Base-by-base conservation (phyloP, 2,329 filamentous ascomycete genomes). In the Pseudogymnoascus sp. region DNA sequence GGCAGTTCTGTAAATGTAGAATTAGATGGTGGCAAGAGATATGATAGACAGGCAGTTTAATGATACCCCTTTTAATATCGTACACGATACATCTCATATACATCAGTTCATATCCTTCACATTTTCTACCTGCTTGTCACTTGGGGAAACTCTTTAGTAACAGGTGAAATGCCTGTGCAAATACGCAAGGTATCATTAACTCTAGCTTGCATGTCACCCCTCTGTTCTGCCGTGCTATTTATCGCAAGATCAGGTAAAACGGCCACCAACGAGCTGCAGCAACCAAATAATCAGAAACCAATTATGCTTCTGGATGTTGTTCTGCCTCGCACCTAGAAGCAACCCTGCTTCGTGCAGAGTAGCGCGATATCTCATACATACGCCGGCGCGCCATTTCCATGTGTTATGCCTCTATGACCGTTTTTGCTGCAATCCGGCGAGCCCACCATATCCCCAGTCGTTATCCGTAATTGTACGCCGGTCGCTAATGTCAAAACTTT, bases 391-490 rank as follows among this genome's bases (percentile, higher is more conserved):
- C 47, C 47, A 12, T 18, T 54, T 20, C 47, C 47, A 54, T 54
- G 47, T 33, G 47, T 54, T 54, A 54, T 54, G 28, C 47, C 28
- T 54, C 47, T 54, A 54, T 33, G 28, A 54, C 47, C 47, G 47
- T 54, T 54, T 54, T 54, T 54, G 47, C 47, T 54, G 28, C 47
- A 54, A 54, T 54, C 47, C 47, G 47, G 47, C 28, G 16, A 54
- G 16, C 28, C 47, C 47, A 12, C 28, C 47, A 54, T 54, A 35
- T 54, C 28, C 43, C 47, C 28, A 54, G 30, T 33, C 47, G 47
- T 54, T 54, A 54, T 35, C 47, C 47, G 47, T 54, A 54, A 54
- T 18, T 54, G 47, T 54, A 54, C 47, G 47, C 47, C 47, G 47
- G 16, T 54, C 47, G 47, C 47, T 54, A 54, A 54, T 54, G 47